These are phyloP conservation scores for Anastatica hierochuntica DNA, from an alignment of 345 rosid genomes.

Conservation along the genomic window DNA sequence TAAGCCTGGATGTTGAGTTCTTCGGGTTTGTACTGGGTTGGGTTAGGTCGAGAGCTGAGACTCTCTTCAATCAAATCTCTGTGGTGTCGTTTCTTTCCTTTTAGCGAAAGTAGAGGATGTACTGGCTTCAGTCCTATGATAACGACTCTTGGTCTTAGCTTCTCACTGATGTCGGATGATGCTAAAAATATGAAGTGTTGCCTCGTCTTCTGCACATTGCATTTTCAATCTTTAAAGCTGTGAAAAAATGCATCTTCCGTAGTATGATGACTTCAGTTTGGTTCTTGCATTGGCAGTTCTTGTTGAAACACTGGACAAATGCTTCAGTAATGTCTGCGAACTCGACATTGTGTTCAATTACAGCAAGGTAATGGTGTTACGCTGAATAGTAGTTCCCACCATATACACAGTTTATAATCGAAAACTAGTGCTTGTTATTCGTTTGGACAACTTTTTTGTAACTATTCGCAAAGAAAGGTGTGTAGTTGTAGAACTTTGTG, in stretches of 20 bases:
- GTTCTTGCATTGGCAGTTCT: conserved; percentile 60
- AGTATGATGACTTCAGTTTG: conserved; percentile 13
- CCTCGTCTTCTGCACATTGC: no score
- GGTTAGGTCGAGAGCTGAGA: background rate
- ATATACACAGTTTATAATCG: background rate
- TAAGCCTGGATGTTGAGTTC: background rate
- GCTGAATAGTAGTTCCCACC: background rate
- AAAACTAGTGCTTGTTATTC: background rate
- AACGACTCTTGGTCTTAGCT: no score
- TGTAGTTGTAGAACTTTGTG: background rate
- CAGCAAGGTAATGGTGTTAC: conserved; percentile 50
- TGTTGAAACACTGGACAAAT: conserved; percentile 93
- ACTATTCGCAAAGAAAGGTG: no score
- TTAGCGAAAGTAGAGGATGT: background rate
- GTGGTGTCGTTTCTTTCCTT: background rate
- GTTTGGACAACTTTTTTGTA: background rate
- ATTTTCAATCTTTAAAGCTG: no score
- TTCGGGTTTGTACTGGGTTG: conserved; percentile 1
- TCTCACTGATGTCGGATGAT: no score
- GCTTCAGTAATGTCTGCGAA: conserved; percentile 95
- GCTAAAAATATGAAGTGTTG: no score
- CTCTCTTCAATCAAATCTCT: background rate
- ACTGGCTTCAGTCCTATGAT: background rate
- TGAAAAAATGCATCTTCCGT: no score
- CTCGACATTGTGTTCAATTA: conserved; percentile 80